Evolutionary conservation across 1,284 basidiomycete species (phyloP), one percentile per base, ranked within the genome.

Genomic region (Apiotrichum gamsii): DNA sequence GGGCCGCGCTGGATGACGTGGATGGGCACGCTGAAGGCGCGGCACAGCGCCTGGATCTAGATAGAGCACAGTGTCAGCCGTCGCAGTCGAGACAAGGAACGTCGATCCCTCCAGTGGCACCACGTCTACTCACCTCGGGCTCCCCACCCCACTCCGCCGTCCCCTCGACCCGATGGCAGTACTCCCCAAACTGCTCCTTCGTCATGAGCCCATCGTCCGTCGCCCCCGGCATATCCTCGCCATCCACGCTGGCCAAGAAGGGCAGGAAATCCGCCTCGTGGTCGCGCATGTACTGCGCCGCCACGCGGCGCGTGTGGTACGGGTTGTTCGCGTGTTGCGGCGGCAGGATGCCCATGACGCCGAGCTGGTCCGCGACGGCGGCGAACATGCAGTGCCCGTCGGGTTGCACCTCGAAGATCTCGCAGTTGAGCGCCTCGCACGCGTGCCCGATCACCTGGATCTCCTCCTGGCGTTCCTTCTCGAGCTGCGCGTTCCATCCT

Each of bases 101-200:
- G n/a, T 33, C 31, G 31, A 24, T 10, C 25, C 11, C 25, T 28
- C 8, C 25, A 28, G 25, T 28, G 11, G 25, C n/a, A n/a, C n/a
- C n/a, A n/a, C n/a, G n/a, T n/a, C n/a, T 43, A 62, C 76, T 50
- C 35, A 80, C 77, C 65, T 98, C 95, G 3, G 91, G 93, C 72
- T 98, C 90, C 31, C 95, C 95, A 38, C 95, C 95, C 95, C 95
- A 98, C 28, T 84, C 80, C 9, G 82, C 87, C 9, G 90, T 94
- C 61, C 84, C 78, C 40, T 84, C 82, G 18, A 99, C 83, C 10
- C 79, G 78, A 51, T 76, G 73, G 68, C 91, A 96, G 69, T 98
- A 97, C 52, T 77, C 74, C 40, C 80, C 71, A 61, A 87, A 95
- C 63, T 86, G 79, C 33, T 73, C 72, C 8, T 74, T 76, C 9